A percentile compares a stretch with the other conserved stretches of the same genome.
These are phyloP conservation scores for Xenoacremonium recifei DNA, from an alignment of 2,329 filamentous ascomycete genomes.

Conservation along the genomic window DNA sequence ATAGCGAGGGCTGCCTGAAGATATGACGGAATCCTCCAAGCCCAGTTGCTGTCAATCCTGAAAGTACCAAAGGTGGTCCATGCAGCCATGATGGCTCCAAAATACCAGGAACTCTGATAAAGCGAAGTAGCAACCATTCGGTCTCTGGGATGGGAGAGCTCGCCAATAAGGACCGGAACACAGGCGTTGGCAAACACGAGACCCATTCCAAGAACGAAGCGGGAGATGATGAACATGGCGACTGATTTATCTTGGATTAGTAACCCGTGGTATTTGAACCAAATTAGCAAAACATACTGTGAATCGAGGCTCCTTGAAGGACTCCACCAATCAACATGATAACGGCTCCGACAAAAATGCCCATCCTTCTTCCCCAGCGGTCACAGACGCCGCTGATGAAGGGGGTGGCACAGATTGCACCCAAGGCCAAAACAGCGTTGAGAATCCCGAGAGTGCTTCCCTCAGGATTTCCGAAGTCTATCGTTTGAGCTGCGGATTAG, in stretches of 20 bases:
- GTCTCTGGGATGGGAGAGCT: conserved; percentile 60
- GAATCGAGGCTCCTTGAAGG: conserved; percentile 51
- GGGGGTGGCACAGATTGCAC: conserved; percentile 56
- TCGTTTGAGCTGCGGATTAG: too few relatives aligned
- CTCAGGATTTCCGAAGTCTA: too few relatives aligned
- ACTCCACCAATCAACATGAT: conserved; percentile 55
- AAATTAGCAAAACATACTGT: conserved; percentile 33
- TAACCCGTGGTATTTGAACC: not conserved
- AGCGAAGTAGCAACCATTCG: conserved; percentile 44
- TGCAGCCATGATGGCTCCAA: conserved; percentile 8
- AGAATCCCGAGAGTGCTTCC: too few relatives aligned
- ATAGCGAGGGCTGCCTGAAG: too few relatives aligned
- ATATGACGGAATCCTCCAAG: conserved; percentile 10
- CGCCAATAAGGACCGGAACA: conserved; percentile 57
- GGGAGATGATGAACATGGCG: conserved; percentile 59
- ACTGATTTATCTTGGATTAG: conserved; percentile 27
- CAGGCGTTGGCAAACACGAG: conserved; percentile 60
- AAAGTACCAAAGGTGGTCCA: conserved; percentile 10
- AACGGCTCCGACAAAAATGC: conserved; percentile 52
- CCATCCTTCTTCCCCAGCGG: conserved; percentile 53
- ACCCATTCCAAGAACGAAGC: conserved; percentile 59
- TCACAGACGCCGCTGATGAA: conserved; percentile 57
- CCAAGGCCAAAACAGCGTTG: conserved; percentile 58
- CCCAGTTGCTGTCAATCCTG: conserved; percentile 1
- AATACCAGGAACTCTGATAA: conserved; percentile 5